phyloP scores from a whole-genome alignment of 2,329 filamentous ascomycete genomes.

The Monilinia vaccinii-corymbosi region DNA sequence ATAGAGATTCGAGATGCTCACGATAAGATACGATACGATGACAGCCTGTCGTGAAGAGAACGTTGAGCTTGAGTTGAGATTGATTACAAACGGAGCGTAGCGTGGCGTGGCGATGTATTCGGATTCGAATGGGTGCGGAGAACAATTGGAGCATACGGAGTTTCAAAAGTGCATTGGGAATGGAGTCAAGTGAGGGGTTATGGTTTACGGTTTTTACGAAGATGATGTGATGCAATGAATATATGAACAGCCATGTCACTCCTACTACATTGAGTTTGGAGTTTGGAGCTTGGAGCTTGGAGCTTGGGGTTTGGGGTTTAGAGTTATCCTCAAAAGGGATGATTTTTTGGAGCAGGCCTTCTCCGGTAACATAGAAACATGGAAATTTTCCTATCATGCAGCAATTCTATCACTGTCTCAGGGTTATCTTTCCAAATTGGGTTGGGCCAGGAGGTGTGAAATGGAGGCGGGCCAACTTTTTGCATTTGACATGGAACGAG shows the following conservation, averaged over 20 bases:
- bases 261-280: not conserved
- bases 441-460: not conserved
- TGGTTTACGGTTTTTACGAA: not conserved
- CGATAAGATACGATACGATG: too few relatives aligned
- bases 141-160: not conserved
- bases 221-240: not conserved
- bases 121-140: too few relatives aligned
- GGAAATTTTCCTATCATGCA: too few relatives aligned
- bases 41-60: too few relatives aligned
- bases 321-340: too few relatives aligned
- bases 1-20: not conserved
- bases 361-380: not conserved
- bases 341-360: not conserved
- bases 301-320: too few relatives aligned
- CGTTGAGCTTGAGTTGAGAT: too few relatives aligned
- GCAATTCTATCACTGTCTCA: too few relatives aligned
- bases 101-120: too few relatives aligned
- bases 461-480: not conserved
- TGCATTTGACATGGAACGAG: not conserved
- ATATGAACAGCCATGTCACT: not conserved
- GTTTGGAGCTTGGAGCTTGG: not conserved
- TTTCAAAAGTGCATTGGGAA: not conserved
- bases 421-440: not conserved
- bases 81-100: too few relatives aligned
- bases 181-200: not conserved